Conservation (phyloP, 805 yeast genomes). For the Yamadazyma phyllophila region DNA sequence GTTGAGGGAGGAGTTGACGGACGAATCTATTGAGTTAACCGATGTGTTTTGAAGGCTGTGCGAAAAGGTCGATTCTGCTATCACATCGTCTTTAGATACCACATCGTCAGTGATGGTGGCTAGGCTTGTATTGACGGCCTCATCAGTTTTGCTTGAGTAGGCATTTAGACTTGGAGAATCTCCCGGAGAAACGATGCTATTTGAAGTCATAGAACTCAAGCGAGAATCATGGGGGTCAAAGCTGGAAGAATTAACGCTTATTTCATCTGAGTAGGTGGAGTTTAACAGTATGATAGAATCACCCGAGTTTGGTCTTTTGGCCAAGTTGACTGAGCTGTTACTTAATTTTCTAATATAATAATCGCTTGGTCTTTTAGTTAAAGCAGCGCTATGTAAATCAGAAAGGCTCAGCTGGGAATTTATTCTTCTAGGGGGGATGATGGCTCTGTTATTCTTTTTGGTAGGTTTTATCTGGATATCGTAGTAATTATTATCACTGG, state of each 20-base stretch:
- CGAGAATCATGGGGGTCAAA: conserved; percentile 37
- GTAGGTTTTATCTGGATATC: conserved; percentile 18
- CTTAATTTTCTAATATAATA: conserved; percentile 34
- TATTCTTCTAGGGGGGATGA: conserved; percentile 9
- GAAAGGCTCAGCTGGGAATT: conserved; percentile 8
- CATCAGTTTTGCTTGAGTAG: conserved; percentile 7
- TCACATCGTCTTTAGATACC: not conserved
- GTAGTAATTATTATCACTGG: conserved; percentile 22
- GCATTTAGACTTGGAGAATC: conserved; percentile 18
- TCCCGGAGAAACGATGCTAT: conserved; percentile 19
- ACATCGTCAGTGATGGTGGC: conserved; percentile 13
- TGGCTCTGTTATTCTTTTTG: conserved; percentile 16
- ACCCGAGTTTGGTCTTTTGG: conserved; percentile 29
- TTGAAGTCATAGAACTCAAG: conserved; percentile 34
- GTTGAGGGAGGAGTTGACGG: not conserved
- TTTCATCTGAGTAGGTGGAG: conserved; percentile 34
- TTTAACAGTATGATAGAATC: conserved; percentile 33
- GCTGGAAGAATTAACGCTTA: conserved; percentile 26
- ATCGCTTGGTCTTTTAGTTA: conserved; percentile 38
- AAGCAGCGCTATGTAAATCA: conserved; percentile 1
- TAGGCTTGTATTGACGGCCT: conserved; percentile 12
- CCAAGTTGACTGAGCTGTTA: conserved; percentile 19
- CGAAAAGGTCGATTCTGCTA: conserved; percentile 4
- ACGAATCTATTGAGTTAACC: conserved; percentile 1
- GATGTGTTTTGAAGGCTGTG: not conserved